Conservation (phyloP, 192 early-diverging fungal species). For the Backusella sp. region DNA sequence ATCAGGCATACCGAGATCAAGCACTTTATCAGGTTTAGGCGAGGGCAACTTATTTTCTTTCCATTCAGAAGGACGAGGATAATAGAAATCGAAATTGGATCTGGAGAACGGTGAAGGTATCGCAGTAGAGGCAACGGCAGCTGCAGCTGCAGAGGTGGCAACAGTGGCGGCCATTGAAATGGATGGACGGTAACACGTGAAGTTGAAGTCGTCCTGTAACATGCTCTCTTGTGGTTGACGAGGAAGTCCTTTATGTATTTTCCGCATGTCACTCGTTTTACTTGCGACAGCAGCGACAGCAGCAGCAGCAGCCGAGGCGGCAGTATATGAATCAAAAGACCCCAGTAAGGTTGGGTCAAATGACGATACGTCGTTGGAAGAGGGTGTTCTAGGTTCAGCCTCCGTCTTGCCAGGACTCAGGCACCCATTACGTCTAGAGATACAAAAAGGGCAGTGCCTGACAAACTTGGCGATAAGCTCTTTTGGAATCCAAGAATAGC, state of each 20-base stretch:
- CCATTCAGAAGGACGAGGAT: not conserved
- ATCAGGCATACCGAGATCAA: slow-evolving; percentile 2
- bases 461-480: slow-evolving; percentile 33
- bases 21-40: not conserved
- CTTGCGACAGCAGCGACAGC: not conserved
- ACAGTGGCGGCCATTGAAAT: slow-evolving; percentile 19
- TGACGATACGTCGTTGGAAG: not conserved
- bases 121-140: slow-evolving; percentile 11
- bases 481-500: slow-evolving; percentile 36
- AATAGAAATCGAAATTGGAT: not conserved
- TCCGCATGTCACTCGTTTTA: not conserved
- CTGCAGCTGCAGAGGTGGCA: slow-evolving; percentile 23
- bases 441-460: slow-evolving; percentile 35
- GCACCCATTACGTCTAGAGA: slow-evolving; percentile 29
- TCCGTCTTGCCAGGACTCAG: slow-evolving; percentile 7
- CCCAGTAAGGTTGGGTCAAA: not conserved
- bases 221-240: not conserved
- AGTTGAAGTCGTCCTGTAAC: not conserved
- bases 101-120: not conserved
- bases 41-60: not conserved
- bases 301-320: not conserved
- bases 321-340: not conserved
- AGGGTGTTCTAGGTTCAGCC: not conserved
- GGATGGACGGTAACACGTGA: slow-evolving; percentile 1
- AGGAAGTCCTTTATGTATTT: not conserved